Evolutionary conservation across 805 yeast genomes (phyloP).

Genomic region (Candida schatavii): DNA sequence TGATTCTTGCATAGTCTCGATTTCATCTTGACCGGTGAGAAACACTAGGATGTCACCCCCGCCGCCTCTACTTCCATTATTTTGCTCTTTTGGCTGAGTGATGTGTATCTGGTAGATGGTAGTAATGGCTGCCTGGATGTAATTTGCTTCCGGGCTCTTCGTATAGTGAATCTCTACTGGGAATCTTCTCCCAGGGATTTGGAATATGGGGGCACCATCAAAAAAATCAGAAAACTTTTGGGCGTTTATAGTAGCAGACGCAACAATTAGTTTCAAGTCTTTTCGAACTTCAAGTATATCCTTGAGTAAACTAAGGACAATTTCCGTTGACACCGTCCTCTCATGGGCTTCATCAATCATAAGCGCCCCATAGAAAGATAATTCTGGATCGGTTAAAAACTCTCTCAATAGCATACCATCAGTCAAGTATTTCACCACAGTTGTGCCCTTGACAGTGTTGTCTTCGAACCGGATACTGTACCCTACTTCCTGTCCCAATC

Average conservation of each 20-base stretch:
- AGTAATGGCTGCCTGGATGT: constrained; percentile 82
- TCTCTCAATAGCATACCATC: constrained; percentile 95
- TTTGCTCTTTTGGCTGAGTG: constrained; percentile 26
- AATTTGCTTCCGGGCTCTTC: constrained; percentile 85
- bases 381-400: constrained; percentile 70
- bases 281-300: constrained; percentile 61
- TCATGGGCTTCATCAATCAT: constrained; percentile 99
- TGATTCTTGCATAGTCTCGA: constrained; percentile 75
- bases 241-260: constrained; percentile 95
- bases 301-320: constrained; percentile 74
- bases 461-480: constrained; percentile 89
- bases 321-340: constrained; percentile 88
- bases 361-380: constrained; percentile 68
- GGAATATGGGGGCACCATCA: constrained; percentile 78
- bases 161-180: constrained; percentile 88
- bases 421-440: constrained; percentile 84
- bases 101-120: constrained; percentile 85
- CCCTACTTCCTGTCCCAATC: constrained; percentile 87
- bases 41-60: constrained; percentile 88
- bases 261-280: constrained; percentile 72
- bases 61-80: constrained; percentile 30
- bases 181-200: constrained; percentile 88
- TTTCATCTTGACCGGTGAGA: constrained; percentile 95
- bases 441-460: constrained; percentile 51
- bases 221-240: constrained; percentile 81